phyloP scores from a whole-genome alignment of 1,139 yeast genomes.

The Blastobotrys aristatus region DNA sequence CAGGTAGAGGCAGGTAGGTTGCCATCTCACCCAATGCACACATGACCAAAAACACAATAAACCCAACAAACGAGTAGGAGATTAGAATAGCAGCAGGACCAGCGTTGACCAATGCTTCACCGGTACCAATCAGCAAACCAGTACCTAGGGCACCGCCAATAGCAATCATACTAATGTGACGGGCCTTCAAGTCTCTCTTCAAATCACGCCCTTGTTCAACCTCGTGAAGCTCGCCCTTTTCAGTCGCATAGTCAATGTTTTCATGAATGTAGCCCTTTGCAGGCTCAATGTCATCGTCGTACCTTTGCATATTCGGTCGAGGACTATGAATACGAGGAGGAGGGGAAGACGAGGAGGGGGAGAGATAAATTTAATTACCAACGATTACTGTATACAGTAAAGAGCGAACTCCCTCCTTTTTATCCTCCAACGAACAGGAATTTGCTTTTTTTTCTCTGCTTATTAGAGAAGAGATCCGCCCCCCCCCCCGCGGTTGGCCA shows the following conservation, averaged over 20 bases:
- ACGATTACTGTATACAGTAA: no score
- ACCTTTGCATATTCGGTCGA: not conserved
- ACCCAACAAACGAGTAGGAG: slow-evolving; percentile 40
- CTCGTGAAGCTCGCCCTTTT: slow-evolving; percentile 1
- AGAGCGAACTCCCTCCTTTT: not conserved
- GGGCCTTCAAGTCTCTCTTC: slow-evolving; percentile 52
- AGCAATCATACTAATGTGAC: slow-evolving; percentile 78
- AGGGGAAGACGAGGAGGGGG: not conserved
- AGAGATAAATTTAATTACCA: no score
- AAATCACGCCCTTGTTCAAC: slow-evolving; percentile 29
- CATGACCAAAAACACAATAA: slow-evolving; percentile 42
- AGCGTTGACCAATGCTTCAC: slow-evolving; percentile 49
- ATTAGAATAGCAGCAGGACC: slow-evolving; percentile 66
- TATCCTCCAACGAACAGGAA: no score
- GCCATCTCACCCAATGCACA: slow-evolving; percentile 62
- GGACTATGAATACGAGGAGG: not conserved
- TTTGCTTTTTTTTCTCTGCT: no score
- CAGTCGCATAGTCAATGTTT: not conserved
- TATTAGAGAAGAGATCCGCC: no score
- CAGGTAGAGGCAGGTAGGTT: slow-evolving; percentile 57
- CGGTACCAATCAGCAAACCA: slow-evolving; percentile 64
- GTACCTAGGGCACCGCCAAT: slow-evolving; percentile 63
- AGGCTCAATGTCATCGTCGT: slow-evolving; percentile 2
- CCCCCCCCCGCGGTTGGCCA: no score
- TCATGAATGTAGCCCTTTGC: not conserved